These are phyloP conservation scores for Trypanosomatidae sp. DNA, from an alignment of 208 protist species.

Conservation along the genomic window DNA sequence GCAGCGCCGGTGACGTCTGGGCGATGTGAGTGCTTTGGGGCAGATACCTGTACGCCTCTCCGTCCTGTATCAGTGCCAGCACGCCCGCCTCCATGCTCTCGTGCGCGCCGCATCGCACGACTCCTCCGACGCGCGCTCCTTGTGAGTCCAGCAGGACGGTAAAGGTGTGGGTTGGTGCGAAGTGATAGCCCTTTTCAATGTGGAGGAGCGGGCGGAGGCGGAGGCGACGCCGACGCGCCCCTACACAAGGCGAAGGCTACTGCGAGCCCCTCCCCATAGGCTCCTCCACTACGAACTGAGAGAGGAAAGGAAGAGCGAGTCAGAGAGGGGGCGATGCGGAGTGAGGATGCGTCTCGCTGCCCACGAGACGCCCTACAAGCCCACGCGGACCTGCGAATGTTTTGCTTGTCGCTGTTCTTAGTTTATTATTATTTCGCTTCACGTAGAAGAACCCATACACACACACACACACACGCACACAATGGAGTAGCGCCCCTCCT, in stretches of 20 bases:
- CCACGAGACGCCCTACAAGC: background rate
- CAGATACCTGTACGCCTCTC: background rate
- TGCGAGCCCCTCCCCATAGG: no score
- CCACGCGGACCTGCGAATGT: background rate
- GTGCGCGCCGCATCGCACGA: background rate
- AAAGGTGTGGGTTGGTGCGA: background rate
- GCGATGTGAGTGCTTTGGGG: background rate
- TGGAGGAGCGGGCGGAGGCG: background rate
- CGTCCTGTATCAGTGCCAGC: conserved; percentile 19
- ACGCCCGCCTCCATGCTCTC: conserved; percentile 18
- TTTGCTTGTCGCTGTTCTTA: background rate
- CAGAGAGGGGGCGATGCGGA: no score
- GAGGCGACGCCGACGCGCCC: background rate
- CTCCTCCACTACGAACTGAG: no score
- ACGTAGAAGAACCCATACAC: background rate
- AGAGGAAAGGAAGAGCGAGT: no score
- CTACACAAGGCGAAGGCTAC: background rate
- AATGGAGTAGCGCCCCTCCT: background rate
- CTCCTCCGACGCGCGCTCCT: background rate
- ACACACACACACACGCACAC: background rate
- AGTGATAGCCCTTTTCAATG: background rate
- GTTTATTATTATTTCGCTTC: background rate
- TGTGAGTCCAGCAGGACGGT: background rate
- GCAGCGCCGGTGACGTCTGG: background rate
- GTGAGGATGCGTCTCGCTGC: background rate